Evolutionary conservation across 177 flowering plant genomes (phyloP), one percentile per base, ranked within the genome.

Genomic region (Tripterygium wilfordii): DNA sequence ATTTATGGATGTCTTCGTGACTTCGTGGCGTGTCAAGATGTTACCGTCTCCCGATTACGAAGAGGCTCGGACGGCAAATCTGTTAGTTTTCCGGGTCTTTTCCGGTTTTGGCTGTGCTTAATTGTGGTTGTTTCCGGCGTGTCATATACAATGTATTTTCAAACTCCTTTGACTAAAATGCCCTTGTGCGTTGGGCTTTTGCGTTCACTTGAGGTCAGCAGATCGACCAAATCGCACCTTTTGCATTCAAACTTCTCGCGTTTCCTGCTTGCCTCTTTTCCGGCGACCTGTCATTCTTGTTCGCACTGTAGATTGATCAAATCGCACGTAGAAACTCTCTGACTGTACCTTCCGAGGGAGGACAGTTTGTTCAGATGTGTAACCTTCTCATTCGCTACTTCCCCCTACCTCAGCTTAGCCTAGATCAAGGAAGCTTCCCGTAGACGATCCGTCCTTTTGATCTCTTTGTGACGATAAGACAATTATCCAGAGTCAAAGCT

Each of bases 191-290:
- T 9, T 14, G 8, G 30, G 19, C 40, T 25, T 24, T 6, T 10
- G 2, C 8, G 22, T 38, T 41, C 57, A 54, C 60, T 60, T 54
- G 60, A 24, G 44, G 42, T 41, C 65, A 46, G 38, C 47, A 19
- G 27, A 10, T 26, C 33, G 33, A 12, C 7, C 33, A 7, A 6
- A 30, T 30, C 7, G 16, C 3, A 23, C 9, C 45, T 21, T 37
- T n/a, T n/a, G n/a, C 42, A 38, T 42, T 49, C 27, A 35, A 8
- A 22, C 21, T 13, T 16, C 18, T 59, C 55, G 22, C 70, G 65
- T 56, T 66, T 60, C 52, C 56, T 35, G 36, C 59, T 52, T 49
- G 64, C 62, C 41, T 42, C 58, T 45, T 58, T 58, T 39, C 33
- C 47, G 68, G 51, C 60, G 42, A 35, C 42, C 49, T 60, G 68